These are phyloP conservation scores for Naematelia aurantialba DNA, from an alignment of 768 basidiomycete species.

Conservation along the genomic window DNA sequence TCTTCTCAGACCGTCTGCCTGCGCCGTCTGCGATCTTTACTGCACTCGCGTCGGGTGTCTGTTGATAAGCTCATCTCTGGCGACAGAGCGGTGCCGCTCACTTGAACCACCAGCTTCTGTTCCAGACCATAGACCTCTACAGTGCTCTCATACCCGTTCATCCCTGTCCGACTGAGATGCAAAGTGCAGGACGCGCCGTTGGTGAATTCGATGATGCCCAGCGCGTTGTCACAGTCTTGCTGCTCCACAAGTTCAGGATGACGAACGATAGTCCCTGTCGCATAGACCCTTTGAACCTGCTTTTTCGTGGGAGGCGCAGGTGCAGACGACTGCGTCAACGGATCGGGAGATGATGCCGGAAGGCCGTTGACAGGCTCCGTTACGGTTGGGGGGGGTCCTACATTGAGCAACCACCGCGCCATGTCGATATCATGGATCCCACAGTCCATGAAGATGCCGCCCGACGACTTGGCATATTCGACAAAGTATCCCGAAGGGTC, in stretches of 20 bases:
- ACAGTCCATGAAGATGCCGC: no score
- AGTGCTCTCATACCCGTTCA: slow-evolving; percentile 24
- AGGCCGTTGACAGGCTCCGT: no score
- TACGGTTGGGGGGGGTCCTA: no score
- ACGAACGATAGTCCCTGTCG: slow-evolving; percentile 18
- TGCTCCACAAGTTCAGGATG: slow-evolving; percentile 24
- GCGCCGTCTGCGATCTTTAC: background rate
- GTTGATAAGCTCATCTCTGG: background rate
- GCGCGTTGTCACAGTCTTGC: slow-evolving; percentile 23
- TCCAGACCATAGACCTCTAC: slow-evolving; percentile 23
- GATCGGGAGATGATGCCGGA: no score
- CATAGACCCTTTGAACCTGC: slow-evolving; percentile 21
- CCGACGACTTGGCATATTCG: no score
- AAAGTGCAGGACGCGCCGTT: slow-evolving; percentile 11
- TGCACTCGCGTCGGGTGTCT: background rate
- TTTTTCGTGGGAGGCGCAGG: no score
- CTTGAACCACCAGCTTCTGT: slow-evolving; percentile 20
- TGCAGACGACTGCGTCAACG: no score
- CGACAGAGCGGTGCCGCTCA: slow-evolving; percentile 11
- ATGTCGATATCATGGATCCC: no score
- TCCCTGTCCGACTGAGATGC: slow-evolving; percentile 18
- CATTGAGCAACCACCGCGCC: no score
- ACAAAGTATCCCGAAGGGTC: no score
- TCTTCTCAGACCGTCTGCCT: background rate
- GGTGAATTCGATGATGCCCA: slow-evolving; percentile 21